Base-by-base conservation (phyloP, 768 basidiomycete genomes). In the Phallus indusiatus region DNA sequence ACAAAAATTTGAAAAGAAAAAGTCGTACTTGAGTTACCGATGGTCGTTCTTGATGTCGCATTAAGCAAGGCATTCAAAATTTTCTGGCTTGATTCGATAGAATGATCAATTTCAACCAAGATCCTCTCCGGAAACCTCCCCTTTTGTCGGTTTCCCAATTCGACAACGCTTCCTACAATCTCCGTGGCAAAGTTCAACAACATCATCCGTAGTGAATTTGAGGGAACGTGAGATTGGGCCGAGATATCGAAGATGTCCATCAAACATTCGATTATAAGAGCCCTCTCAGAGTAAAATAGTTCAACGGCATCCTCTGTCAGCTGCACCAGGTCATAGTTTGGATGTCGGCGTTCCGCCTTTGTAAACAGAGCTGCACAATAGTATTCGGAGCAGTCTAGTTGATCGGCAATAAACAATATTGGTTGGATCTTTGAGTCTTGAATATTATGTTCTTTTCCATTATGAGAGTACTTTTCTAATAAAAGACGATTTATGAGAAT, bases 331-430 rank as follows among this genome's bases (percentile, higher is more conserved):
- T 71, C 74, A 16, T 85, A 72, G 62, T 90, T 89, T 0, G 88
- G 85, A 65, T 84, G 83, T 60, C 78, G 73, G 0, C 78, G 65
- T 72, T 85, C 84, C 47, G 86, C 76, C 20, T 78, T 72, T 60
- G 87, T 81, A 50, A 91, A 74, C 17, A 91, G 78, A 20, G 76
- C 76, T 4, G 91, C 88, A 54, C 85, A 73, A 70, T 88, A 84
- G 64, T 85, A 82, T 73, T 95, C 93, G 12, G 93, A 94, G 63
- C 83, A 83, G 65, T 82, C 78, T 55, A 96, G 84, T 56, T 90
- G 82, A 67, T 88, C 83, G 0, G 93, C 82, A 57, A 94, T 80
- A 70, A 90, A 88, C 57, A 88, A 69, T 57, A 78, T 81, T 69
- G 90, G 90, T 53, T 80, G 82, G 14, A 83, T 83, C 70, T 93